Evolutionary conservation across 1,284 basidiomycete species (phyloP), one percentile per base, ranked within the genome.

Genomic region (Ganoderma lucidum): DNA sequence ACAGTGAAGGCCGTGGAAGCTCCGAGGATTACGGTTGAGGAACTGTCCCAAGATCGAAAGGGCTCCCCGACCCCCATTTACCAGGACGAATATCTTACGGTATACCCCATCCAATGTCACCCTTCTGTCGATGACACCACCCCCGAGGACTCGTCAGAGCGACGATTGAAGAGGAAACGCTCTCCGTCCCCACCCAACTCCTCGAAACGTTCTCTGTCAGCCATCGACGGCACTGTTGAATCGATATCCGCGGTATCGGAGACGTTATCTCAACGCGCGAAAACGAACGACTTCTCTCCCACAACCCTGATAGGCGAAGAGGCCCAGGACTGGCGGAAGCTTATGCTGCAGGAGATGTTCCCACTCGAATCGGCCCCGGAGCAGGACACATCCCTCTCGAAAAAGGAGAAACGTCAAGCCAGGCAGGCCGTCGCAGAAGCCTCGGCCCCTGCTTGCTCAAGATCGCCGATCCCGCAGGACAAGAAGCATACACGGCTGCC

Each of bases 31-130:
- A 67, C 71, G 10, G 69, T 63, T 1, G 35, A 58, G 70, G 12
- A 70, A 48, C 64, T 76, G 14, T 76, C 78, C 35, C 68, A 39
- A 8, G 37, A 41, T 60, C 19, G 9, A 1, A 39, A 14, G 70
- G 42, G 53, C 28, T 35, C 63, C 2, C 72, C 70, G 0, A 19
- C 65, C 15, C 83, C 83, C 0, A 79, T 90, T 42, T 94, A 85
- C 79, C 80, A 83, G 69, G 94, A 95, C 76, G 82, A 86, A 39
- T 88, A 89, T 71, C 79, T 95, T 65, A 83, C 86, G 1, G 84
- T 94, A 14, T 93, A 90, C 74, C 85, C 87, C 0, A 81, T 94
- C 58, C 87, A 90, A 1, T 74, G 92, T 9, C 74, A 81, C n/a
- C 85, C 70, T 2, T 60, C 70, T 10, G 32, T 32, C 5, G 63